Evolutionary conservation across 768 basidiomycete genomes (phyloP), one percentile per base, ranked within the genome.

Genomic region (Suillus decipiens): DNA sequence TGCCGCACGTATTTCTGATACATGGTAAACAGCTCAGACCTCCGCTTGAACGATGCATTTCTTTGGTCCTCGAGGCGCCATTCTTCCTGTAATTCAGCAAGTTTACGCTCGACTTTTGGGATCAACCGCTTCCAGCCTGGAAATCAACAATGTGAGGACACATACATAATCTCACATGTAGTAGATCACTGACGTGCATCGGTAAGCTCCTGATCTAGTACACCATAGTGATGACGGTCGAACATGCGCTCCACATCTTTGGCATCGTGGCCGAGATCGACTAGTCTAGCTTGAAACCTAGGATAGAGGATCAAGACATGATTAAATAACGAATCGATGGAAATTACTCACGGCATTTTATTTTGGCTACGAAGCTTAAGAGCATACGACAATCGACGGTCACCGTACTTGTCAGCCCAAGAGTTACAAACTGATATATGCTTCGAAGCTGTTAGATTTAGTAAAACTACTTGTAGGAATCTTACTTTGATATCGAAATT

Each of bases 191-290:
- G 41, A 56, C 59, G 59, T 22, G 59, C 8, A 7, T 60, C 59
- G 10, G 59, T 60, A 36, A 60, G 31, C 12, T 56, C 59, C 24
- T 60, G 33, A 12, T 43, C 41, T 10, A 50, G 28, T n/a, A 56
- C 14, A 10, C n/a, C 59, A n/a, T 34, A 36, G 31, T 31, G 19
- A 56, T 12, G 31, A 55, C 15, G 10, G 11, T 10, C 14, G 6
- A 48, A 22, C 31, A 60, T 19, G 31, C 59, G 8, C 14, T 8
- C 5, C 8, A 60, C 48, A 12, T 60, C 59, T 33, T 48, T 0
- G 17, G n/a, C 17, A 33, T 33, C 3, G 19, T 56, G 59, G 3
- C 59, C 59, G 9, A 60, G 59, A 14, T 33, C 22, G 14, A 56
- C 8, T 10, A 60, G 53, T 43, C 59, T 43, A 19, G 12, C 48